Percentiles rank a stretch among this genome's conserved stretches.
Evolutionary conservation across 129 eudicot species (phyloP).

Genomic region (Sambucus nigra): DNA sequence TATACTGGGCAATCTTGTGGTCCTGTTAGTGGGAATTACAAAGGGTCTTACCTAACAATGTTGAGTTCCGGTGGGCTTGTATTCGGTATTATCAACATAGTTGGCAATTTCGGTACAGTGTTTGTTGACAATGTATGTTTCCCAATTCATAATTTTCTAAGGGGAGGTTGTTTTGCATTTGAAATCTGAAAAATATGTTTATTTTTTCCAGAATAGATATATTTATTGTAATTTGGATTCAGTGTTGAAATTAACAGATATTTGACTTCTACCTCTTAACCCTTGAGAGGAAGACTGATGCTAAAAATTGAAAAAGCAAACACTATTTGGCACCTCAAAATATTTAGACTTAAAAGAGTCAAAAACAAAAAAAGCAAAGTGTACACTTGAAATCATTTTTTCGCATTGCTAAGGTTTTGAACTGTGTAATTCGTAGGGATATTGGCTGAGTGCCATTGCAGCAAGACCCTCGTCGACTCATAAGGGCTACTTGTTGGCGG

Average conservation of each 20-base stretch:
- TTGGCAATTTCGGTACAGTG: constrained; percentile 94
- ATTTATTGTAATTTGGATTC: no score
- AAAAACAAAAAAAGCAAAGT: no score
- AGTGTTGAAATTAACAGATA: no score
- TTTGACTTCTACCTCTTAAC: no score
- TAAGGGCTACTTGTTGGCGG: constrained; percentile 92
- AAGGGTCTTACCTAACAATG: constrained; percentile 89
- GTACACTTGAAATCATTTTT: background rate
- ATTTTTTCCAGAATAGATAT: no score
- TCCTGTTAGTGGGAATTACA: constrained; percentile 71
- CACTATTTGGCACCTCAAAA: no score
- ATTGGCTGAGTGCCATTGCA: constrained; percentile 98
- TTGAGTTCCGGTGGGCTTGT: constrained; percentile 90
- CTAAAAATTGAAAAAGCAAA: no score
- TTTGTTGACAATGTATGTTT: constrained; percentile 85
- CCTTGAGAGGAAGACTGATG: no score
- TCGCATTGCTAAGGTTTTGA: background rate
- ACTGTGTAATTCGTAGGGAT: constrained; percentile 46
- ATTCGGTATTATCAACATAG: constrained; percentile 93
- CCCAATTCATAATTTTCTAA: background rate
- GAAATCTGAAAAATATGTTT: no score
- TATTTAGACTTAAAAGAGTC: no score
- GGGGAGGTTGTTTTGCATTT: no score
- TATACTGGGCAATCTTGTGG: constrained; percentile 84
- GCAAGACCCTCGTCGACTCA: constrained; percentile 98